These are phyloP conservation scores for Wickerhamomyces sp. DNA, from an alignment of 1,139 yeast genomes.

Conservation along the genomic window DNA sequence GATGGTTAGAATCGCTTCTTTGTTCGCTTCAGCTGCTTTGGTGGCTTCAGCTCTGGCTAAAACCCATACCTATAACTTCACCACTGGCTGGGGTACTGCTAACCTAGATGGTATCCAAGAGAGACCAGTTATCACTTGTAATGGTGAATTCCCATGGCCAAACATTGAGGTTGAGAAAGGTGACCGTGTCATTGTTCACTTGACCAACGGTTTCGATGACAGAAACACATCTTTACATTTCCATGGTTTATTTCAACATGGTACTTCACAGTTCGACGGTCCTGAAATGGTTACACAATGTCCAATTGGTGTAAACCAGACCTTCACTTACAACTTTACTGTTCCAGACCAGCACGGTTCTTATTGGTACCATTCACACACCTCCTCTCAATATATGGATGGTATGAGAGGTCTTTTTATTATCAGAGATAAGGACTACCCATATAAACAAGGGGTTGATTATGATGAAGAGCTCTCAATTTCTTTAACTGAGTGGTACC, in stretches of 20 bases:
- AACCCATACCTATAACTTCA: conserved; percentile 67
- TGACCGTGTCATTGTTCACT: conserved; percentile 66
- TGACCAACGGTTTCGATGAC: conserved; percentile 65
- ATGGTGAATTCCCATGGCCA: conserved; percentile 86
- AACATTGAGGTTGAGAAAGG: conserved; percentile 64
- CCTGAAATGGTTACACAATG: conserved; percentile 85
- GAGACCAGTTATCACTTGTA: conserved; percentile 72
- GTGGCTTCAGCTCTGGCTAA: conserved; percentile 35
- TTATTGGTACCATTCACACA: conserved; percentile 94
- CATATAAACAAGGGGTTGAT: conserved; percentile 43
- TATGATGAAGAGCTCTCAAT: conserved; percentile 76
- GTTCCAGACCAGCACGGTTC: conserved; percentile 80
- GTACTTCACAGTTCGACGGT: conserved; percentile 76
- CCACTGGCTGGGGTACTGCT: conserved; percentile 64
- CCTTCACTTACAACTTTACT: conserved; percentile 74
- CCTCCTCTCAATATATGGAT: conserved; percentile 82
- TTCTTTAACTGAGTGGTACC: conserved; percentile 82
- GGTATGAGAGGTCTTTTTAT: conserved; percentile 84
- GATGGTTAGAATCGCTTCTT: conserved; percentile 15
- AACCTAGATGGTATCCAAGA: conserved; percentile 74
- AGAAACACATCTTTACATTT: conserved; percentile 77
- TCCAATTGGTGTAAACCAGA: conserved; percentile 73
- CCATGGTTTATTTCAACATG: conserved; percentile 87
- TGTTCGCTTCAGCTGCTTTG: conserved; percentile 20
- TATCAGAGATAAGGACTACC: conserved; percentile 54